Conservation (phyloP, 768 basidiomycete species). For the Boletus tylopilopsis region DNA sequence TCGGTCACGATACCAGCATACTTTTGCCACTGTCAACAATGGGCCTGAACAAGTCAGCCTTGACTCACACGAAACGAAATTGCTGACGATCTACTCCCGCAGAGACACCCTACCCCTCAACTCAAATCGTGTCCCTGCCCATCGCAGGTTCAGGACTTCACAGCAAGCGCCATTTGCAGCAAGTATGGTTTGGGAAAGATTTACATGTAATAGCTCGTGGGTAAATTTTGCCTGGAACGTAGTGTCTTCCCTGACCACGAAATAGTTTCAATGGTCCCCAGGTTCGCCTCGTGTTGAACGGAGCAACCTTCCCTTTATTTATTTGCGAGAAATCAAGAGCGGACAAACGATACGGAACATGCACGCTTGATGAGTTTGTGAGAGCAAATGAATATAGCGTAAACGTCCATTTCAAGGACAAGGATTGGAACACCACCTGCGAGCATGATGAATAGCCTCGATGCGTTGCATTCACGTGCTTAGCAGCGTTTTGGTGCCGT, state of each 20-base stretch:
- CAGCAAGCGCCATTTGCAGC: constrained; percentile 42
- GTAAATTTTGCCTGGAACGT: neutral
- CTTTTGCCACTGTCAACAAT: constrained; percentile 37
- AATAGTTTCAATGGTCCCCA: constrained; percentile 33
- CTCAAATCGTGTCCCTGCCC: constrained; percentile 21
- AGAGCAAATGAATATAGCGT: constrained; percentile 26
- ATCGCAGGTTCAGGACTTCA: constrained; percentile 38
- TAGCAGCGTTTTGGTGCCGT: neutral
- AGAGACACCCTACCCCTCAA: constrained; percentile 34
- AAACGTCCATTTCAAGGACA: constrained; percentile 28
- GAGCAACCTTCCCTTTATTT: constrained; percentile 36
- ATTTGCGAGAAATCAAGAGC: constrained; percentile 29
- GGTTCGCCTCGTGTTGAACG: constrained; percentile 41
- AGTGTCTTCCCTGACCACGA: constrained; percentile 1
- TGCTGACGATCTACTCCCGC: neutral
- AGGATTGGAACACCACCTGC: constrained; percentile 37
- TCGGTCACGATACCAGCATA: constrained; percentile 41
- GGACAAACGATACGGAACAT: constrained; percentile 35
- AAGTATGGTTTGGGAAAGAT: constrained; percentile 42
- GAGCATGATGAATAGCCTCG: constrained; percentile 14
- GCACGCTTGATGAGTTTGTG: constrained; percentile 35
- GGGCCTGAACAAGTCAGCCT: constrained; percentile 34
- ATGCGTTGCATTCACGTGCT: neutral
- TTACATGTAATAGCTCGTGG: constrained; percentile 35
- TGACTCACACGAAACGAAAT: neutral